phyloP scores from a whole-genome alignment of 345 rosid species.

The Hibiscus tridactylites region DNA sequence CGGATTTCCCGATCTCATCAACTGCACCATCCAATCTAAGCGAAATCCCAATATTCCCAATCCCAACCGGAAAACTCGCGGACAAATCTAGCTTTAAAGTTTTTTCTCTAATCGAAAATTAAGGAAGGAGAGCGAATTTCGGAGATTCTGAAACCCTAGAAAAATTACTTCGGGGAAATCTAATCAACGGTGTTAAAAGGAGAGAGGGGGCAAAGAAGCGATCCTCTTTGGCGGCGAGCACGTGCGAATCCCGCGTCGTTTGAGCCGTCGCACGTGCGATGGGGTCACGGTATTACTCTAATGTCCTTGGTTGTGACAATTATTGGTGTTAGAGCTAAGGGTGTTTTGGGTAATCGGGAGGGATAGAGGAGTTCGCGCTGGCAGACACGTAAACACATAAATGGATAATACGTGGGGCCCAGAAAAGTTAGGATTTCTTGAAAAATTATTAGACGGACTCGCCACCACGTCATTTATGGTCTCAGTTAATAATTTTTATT shows the following conservation, averaged over 20 bases:
- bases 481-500: too few relatives aligned
- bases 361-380: slow-evolving; percentile 8
- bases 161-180: background rate
- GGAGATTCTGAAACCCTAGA: slow-evolving; percentile 31
- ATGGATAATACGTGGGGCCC: slow-evolving; percentile 30
- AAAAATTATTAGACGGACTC: too few relatives aligned
- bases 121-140: slow-evolving; percentile 11
- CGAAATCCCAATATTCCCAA: background rate
- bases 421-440: background rate
- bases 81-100: background rate
- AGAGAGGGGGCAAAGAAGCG: background rate
- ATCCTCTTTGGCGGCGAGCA: slow-evolving; percentile 22
- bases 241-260: slow-evolving; percentile 19
- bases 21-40: slow-evolving; percentile 53
- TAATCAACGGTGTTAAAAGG: background rate
- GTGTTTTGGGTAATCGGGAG: slow-evolving; percentile 4
- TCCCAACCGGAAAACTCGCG: background rate
- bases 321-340: background rate
- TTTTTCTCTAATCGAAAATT: background rate
- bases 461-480: too few relatives aligned
- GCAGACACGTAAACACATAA: slow-evolving; percentile 16
- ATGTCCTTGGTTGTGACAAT: background rate
- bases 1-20: slow-evolving; percentile 59
- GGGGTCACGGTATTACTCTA: slow-evolving; percentile 6
- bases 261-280: slow-evolving; percentile 8